A percentile compares a stretch with the other conserved stretches of the same genome.
phyloP scores from a whole-genome alignment of 176 grass and related monocot genomes.

The Lolium perenne region DNA sequence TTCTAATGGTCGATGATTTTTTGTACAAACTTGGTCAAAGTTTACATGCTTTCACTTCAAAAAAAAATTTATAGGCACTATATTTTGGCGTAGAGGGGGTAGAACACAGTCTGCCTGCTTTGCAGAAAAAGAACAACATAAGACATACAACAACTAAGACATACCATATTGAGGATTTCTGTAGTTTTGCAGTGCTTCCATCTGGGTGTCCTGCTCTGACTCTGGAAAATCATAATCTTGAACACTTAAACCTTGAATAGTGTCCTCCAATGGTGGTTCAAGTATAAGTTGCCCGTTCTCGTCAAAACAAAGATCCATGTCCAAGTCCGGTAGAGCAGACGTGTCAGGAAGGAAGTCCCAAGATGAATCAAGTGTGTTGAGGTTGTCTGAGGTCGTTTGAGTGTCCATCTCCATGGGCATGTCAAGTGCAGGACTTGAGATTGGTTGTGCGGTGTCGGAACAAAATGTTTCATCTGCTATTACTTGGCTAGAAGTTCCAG shows the following conservation, averaged over 20 bases:
- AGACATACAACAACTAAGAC: not conserved
- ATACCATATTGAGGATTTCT: constrained; percentile 56
- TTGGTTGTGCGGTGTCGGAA: constrained; percentile 14
- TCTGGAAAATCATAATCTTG: constrained; percentile 47
- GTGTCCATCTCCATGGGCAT: constrained; percentile 52
- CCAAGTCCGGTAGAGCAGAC: constrained; percentile 39
- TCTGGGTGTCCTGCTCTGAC: constrained; percentile 48
- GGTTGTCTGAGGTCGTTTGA: constrained; percentile 32
- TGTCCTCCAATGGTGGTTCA: constrained; percentile 28
- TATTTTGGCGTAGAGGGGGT: too few species aligned
- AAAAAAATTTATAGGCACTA: too few species aligned
- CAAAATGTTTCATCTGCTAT: constrained; percentile 34
- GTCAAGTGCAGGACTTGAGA: constrained; percentile 37
- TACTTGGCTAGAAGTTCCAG: constrained; percentile 49
- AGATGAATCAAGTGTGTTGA: constrained; percentile 26
- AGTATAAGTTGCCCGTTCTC: constrained; percentile 25
- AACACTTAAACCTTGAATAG: constrained; percentile 36
- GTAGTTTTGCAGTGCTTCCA: constrained; percentile 45
- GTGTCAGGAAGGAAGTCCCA: constrained; percentile 29
- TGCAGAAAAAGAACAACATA: not conserved
- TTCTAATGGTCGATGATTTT: too few species aligned
- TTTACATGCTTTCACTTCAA: too few species aligned
- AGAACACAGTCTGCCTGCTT: not conserved
- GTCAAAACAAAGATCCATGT: constrained; percentile 34
- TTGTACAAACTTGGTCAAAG: too few species aligned